Evolutionary conservation across 148 eudicot species (phyloP).

Genomic region (Chenopodium formosanum): DNA sequence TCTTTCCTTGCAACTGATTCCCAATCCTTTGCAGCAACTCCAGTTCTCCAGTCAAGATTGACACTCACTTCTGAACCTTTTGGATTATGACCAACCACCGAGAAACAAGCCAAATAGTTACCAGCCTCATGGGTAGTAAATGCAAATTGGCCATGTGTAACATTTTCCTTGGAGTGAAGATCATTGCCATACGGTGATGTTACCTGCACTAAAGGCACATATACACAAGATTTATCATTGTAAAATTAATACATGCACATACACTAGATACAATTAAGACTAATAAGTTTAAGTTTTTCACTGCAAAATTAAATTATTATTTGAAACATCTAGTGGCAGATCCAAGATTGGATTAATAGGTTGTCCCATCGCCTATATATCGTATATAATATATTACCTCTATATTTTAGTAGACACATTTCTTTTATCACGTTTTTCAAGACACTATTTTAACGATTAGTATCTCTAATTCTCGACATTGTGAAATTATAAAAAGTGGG

Average conservation of each 20-base stretch:
- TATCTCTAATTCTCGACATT: no score
- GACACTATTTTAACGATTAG: no score
- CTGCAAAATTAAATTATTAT: background rate
- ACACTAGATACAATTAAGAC: background rate
- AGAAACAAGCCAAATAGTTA: constrained; percentile 76
- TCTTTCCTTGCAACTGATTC: constrained; percentile 82
- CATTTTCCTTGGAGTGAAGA: constrained; percentile 60
- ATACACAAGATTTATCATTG: background rate
- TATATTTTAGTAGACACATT: no score
- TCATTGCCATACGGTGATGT: constrained; percentile 77
- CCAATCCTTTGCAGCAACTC: constrained; percentile 96
- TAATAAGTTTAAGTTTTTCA: no score
- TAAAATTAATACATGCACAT: background rate
- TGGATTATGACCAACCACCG: constrained; percentile 45
- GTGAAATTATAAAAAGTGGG: no score
- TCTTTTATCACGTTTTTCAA: no score
- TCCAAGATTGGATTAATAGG: no score
- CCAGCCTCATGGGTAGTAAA: constrained; percentile 81
- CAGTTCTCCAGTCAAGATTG: constrained; percentile 84
- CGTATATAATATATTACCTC: no score
- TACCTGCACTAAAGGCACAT: constrained; percentile 41
- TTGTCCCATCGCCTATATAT: no score
- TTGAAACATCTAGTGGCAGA: background rate
- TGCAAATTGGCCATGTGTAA: constrained; percentile 84
- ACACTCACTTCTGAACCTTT: constrained; percentile 50